A percentile compares a stretch with the other conserved stretches of the same genome.
Evolutionary conservation across 345 rosid species (phyloP).

Genomic region (Hibiscus tridactylites): DNA sequence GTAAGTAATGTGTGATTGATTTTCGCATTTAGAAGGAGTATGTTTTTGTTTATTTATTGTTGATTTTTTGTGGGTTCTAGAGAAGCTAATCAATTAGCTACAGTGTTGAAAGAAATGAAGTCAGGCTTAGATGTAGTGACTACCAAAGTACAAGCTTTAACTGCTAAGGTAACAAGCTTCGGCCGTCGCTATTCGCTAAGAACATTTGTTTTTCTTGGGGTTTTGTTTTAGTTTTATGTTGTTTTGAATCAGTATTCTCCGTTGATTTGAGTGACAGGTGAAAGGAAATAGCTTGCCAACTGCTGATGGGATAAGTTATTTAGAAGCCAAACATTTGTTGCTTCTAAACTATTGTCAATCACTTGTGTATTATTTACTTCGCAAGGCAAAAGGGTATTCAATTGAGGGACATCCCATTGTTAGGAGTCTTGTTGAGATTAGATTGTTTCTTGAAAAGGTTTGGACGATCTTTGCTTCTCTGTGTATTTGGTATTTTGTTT

Average conservation of each 20-base stretch:
- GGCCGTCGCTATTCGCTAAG: neutral
- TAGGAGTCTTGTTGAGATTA: constrained; percentile 75
- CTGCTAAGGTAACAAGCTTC: constrained; percentile 45
- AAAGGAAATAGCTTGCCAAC: constrained; percentile 63
- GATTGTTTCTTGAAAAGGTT: constrained; percentile 87
- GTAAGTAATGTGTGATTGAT: constrained; percentile 17
- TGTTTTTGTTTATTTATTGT: neutral
- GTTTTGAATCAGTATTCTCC: neutral
- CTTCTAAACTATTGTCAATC: constrained; percentile 82
- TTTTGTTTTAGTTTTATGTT: neutral
- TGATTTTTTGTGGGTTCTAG: constrained; percentile 23
- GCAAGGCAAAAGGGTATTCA: constrained; percentile 74
- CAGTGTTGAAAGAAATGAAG: constrained; percentile 65
- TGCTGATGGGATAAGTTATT: constrained; percentile 80
- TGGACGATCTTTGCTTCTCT: constrained; percentile 4
- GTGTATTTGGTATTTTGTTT: neutral
- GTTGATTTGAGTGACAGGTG: constrained; percentile 35
- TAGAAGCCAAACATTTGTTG: constrained; percentile 76
- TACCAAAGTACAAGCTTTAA: constrained; percentile 63
- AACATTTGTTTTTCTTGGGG: neutral
- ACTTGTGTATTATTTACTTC: constrained; percentile 66
- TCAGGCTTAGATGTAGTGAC: constrained; percentile 66
- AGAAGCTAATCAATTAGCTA: constrained; percentile 58
- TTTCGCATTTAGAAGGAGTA: neutral
- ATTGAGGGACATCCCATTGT: constrained; percentile 75